Evolutionary conservation across 2,329 filamentous ascomycete genomes (phyloP), one percentile per base, ranked within the genome.

Genomic region (Cladorrhinum sp.): DNA sequence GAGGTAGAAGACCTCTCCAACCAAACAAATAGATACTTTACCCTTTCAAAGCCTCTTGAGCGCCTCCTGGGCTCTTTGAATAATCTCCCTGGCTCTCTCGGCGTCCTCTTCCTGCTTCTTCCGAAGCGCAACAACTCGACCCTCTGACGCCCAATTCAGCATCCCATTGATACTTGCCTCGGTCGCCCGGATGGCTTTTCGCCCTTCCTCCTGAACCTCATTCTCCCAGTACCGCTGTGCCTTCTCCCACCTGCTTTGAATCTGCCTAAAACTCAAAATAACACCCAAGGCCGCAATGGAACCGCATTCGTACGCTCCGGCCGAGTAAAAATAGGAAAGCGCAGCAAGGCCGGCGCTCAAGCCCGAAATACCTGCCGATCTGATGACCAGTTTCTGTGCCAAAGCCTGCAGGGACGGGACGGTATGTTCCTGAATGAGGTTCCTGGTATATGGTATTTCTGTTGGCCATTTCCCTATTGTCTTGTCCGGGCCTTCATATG

Each of bases 311-410:
- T 87, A 88, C 0, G 84, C 61, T 2, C 83, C 80, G 20, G 82
- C 75, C 0, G 79, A 80, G 1, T 82, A 85, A 7, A 85, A 67
- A 67, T 88, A 88, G 1, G 83, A 76, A 9, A 88, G 76, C 0
- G 74, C 81, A 0, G 81, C 82, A 0, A 88, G 76, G 0, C 80
- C 79, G 0, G 76, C 77, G 0, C 83, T 83, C 2, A 90, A 76
- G 3, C 86, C 85, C 0, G 90, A 89, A 0, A 91, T 91, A 57
- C 86, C 88, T 0, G 91, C 76, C 0, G 90, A 90, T 69, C 92
- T 87, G 3, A 96, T 72, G 3, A 96, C 86, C 1, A 93, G 83
- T 60, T 82, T 85, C 73, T 93, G 89, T 1, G 89, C 88, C 0
- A 91, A 77, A 1, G 88, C 86, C 69, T 92, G 89, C 2, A 93